A percentile compares a stretch with the other conserved stretches of the same genome.
These are phyloP conservation scores for Leccinum boreale DNA, from an alignment of 768 basidiomycete genomes.

Conservation along the genomic window DNA sequence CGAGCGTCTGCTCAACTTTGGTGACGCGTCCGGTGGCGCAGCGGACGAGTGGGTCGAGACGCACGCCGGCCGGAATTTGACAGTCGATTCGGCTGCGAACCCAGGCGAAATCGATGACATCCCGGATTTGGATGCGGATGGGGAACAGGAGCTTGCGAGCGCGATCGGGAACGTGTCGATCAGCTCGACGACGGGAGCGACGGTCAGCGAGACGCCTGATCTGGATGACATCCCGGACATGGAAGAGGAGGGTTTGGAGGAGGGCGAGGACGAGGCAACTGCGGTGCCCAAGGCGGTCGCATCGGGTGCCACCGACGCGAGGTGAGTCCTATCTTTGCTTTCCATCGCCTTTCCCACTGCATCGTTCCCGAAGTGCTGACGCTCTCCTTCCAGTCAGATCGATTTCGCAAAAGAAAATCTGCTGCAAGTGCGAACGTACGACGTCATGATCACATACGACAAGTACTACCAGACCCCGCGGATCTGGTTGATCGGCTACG, in stretches of 20 bases:
- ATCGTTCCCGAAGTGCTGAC: not conserved
- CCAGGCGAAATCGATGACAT: constrained; percentile 78
- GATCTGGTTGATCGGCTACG: constrained; percentile 96
- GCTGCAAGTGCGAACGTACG: constrained; percentile 95
- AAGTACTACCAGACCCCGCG: constrained; percentile 99
- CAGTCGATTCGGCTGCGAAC: constrained; percentile 51
- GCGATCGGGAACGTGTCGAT: constrained; percentile 48
- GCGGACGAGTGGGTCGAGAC: constrained; percentile 99
- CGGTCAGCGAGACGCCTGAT: constrained; percentile 70
- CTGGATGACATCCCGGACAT: constrained; percentile 98
- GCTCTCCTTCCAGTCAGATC: constrained; percentile 41
- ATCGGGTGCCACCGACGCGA: constrained; percentile 42
- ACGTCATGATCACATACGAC: constrained; percentile 99
- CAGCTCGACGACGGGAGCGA: constrained; percentile 31
- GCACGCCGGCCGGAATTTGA: constrained; percentile 72
- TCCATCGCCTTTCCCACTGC: not conserved
- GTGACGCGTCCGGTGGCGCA: constrained; percentile 51
- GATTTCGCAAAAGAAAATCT: constrained; percentile 78
- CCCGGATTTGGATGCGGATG: constrained; percentile 83
- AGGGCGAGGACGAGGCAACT: constrained; percentile 84
- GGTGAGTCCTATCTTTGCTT: constrained; percentile 35
- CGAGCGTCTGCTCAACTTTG: constrained; percentile 86
- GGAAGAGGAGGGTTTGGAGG: constrained; percentile 91
- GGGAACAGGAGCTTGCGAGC: constrained; percentile 40
- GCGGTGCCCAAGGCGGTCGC: constrained; percentile 50